Percentiles rank a stretch among this genome's conserved stretches.
Conservation (phyloP, 257 asterid species). For the Rhazya stricta region DNA sequence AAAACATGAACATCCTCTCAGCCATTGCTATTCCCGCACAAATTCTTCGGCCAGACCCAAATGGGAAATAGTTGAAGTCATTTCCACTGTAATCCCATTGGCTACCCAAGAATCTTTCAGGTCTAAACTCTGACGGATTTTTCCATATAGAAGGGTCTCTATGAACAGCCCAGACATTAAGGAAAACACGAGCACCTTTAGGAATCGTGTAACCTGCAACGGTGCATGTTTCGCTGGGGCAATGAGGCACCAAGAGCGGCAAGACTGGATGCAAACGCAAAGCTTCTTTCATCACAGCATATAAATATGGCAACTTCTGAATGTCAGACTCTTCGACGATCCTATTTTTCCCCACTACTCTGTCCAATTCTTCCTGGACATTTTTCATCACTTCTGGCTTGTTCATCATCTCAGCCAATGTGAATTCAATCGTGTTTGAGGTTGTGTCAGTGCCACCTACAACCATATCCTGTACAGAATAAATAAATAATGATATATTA, state of each 20-base stretch:
- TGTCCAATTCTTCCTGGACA: conserved; percentile 48
- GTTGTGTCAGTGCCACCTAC: conserved; percentile 81
- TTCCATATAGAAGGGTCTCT: conserved; percentile 52
- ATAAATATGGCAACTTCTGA: conserved; percentile 42
- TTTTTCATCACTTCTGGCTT: conserved; percentile 40
- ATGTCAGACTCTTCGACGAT: conserved; percentile 53
- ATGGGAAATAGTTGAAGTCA: conserved; percentile 53
- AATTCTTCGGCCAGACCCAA: conserved; percentile 66
- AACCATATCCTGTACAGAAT: conserved; percentile 50
- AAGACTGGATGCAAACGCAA: conserved; percentile 56
- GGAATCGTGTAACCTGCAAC: conserved; percentile 50
- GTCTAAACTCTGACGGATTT: conserved; percentile 40
- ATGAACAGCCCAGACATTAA: conserved; percentile 69
- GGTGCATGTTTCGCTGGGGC: conserved; percentile 44
- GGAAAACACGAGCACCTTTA: conserved; percentile 49
- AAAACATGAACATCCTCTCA: conserved; percentile 56
- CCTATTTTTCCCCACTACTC: conserved; percentile 36
- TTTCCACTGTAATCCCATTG: conserved; percentile 51
- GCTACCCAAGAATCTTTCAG: conserved; percentile 42
- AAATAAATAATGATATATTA: not conserved
- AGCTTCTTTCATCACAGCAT: conserved; percentile 52
- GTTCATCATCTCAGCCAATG: conserved; percentile 64
- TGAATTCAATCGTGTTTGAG: conserved; percentile 55
- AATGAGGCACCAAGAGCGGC: conserved; percentile 67
- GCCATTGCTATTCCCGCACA: conserved; percentile 65